Conservation (phyloP, 2,329 filamentous ascomycete genomes). For the Fusarium pilosicola region DNA sequence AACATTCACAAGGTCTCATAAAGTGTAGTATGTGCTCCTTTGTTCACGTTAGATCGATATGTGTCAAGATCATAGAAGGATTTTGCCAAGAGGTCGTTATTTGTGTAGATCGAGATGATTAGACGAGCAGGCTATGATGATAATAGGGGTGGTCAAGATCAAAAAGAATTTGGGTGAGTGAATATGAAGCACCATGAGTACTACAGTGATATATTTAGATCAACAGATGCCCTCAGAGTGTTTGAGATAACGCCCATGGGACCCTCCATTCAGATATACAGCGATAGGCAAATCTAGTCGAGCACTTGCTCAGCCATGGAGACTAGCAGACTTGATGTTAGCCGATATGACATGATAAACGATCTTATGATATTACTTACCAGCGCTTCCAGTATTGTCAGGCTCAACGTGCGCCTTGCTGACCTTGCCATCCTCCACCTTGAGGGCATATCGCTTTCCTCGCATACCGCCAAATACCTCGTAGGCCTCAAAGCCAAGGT, state of each 20-base stretch:
- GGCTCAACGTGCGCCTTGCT: conserved; percentile 84
- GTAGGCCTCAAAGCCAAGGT: conserved; percentile 79
- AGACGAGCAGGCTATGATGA: background rate
- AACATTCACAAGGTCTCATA: background rate
- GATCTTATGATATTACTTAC: conserved; percentile 59
- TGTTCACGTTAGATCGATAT: background rate
- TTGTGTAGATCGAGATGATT: background rate
- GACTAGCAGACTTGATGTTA: conserved; percentile 18
- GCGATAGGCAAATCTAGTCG: conserved; percentile 3
- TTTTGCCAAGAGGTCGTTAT: background rate
- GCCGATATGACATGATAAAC: background rate
- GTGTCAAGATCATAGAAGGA: background rate
- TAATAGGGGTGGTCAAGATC: background rate
- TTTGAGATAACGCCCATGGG: background rate
- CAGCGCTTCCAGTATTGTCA: conserved; percentile 84
- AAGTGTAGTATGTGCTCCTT: background rate
- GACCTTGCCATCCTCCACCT: conserved; percentile 86
- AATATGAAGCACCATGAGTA: background rate
- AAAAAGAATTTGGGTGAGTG: background rate
- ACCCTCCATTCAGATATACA: background rate
- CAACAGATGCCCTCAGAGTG: background rate
- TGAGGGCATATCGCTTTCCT: conserved; percentile 87
- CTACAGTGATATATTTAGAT: background rate
- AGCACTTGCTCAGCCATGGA: conserved; percentile 41
- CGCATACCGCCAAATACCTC: conserved; percentile 84